phyloP scores from a whole-genome alignment of 1,139 yeast genomes.

The Geotrichum klebahnii region DNA sequence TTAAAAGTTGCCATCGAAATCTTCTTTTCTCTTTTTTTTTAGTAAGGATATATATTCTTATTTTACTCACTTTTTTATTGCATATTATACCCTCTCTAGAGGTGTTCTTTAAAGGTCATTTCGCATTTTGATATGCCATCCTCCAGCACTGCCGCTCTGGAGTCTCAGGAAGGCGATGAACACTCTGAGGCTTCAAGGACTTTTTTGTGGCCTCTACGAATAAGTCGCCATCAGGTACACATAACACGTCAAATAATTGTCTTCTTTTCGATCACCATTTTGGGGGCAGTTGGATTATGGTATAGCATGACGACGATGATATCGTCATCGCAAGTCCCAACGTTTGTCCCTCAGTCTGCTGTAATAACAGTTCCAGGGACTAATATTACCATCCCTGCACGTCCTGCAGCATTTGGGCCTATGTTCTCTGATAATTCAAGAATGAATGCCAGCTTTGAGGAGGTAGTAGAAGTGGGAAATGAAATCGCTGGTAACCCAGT shows the following conservation, averaged over 20 bases:
- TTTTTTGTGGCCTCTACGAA: neutral
- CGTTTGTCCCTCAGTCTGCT: constrained; percentile 33
- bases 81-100: neutral
- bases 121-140: constrained; percentile 1
- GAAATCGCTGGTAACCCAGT: too few species aligned
- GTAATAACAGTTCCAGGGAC: constrained; percentile 29
- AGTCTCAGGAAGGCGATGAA: neutral
- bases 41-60: too few species aligned
- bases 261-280: neutral
- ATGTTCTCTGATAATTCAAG: constrained; percentile 25
- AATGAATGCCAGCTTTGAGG: constrained; percentile 5
- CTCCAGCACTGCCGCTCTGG: neutral
- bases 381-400: constrained; percentile 33
- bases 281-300: constrained; percentile 9
- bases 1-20: too few species aligned
- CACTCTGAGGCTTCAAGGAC: neutral
- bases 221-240: neutral
- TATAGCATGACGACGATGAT: constrained; percentile 8
- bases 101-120: neutral
- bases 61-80: too few species aligned
- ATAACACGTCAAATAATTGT: neutral
- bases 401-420: constrained; percentile 41
- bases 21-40: too few species aligned
- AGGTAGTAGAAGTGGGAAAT: neutral
- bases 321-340: constrained; percentile 23